Conservation (phyloP, 2,329 filamentous ascomycete species). For the Talaromyces funiculosus region DNA sequence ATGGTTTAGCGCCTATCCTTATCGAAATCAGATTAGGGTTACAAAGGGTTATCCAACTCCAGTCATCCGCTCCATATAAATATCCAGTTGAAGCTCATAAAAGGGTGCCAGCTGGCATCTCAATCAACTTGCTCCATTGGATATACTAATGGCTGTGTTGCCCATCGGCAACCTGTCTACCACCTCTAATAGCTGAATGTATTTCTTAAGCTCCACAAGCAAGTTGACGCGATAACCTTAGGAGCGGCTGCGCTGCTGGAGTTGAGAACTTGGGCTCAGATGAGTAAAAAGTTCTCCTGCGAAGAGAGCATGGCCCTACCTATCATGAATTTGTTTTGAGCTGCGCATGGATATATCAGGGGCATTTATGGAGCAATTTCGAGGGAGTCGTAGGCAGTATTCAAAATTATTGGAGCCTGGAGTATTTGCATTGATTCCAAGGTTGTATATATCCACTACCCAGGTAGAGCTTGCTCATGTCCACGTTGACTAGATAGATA, state of each 20-base stretch:
- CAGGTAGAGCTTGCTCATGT: too few relatives aligned
- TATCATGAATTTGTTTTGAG: background rate
- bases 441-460: too few relatives aligned
- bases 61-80: background rate
- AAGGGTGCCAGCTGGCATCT: background rate
- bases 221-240: background rate
- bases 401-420: too few relatives aligned
- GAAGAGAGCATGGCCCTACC: background rate
- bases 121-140: background rate
- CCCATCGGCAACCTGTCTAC: background rate
- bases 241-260: too few relatives aligned
- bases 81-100: background rate
- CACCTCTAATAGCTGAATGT: background rate
- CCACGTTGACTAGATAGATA: too few relatives aligned
- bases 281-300: background rate
- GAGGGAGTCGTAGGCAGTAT: too few relatives aligned
- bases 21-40: background rate
- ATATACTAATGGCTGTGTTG: background rate
- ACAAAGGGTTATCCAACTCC: background rate
- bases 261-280: background rate
- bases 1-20: conserved; percentile 18
- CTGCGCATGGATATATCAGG: too few relatives aligned
- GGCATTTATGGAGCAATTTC: too few relatives aligned
- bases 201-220: background rate
- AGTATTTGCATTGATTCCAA: too few relatives aligned